Conservation (phyloP, 345 rosid genomes). For the rapeseed (Brassica napus) region Da-Ae NC_063449.1:28745001-28745500, state of each 20-base stretch:
- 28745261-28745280: constrained; percentile 41
- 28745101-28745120: constrained; percentile 71
- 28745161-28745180: constrained; percentile 87
- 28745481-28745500: constrained; percentile 93
- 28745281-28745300: background rate
- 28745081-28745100: constrained; percentile 95
- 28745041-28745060: constrained; percentile 94
- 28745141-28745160: constrained; percentile 83
- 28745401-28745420: constrained; percentile 82
- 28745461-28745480: constrained; percentile 88
- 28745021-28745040: constrained; percentile 81
- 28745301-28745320: background rate
- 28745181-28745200: constrained; percentile 94
- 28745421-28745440: constrained; percentile 78
- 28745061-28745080: constrained; percentile 82
- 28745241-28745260: constrained; percentile 91
- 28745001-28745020: constrained; percentile 82
- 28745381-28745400: constrained; percentile 98
- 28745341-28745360: constrained; percentile 90
- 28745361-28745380: constrained; percentile 92
- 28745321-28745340: constrained; percentile 70
- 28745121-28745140: constrained; percentile 58
- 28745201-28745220: constrained; percentile 83
- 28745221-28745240: constrained; percentile 88
- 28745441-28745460: constrained; percentile 85